Conservation (phyloP, 768 basidiomycete genomes). For the Fomitopsis serialis region DNA sequence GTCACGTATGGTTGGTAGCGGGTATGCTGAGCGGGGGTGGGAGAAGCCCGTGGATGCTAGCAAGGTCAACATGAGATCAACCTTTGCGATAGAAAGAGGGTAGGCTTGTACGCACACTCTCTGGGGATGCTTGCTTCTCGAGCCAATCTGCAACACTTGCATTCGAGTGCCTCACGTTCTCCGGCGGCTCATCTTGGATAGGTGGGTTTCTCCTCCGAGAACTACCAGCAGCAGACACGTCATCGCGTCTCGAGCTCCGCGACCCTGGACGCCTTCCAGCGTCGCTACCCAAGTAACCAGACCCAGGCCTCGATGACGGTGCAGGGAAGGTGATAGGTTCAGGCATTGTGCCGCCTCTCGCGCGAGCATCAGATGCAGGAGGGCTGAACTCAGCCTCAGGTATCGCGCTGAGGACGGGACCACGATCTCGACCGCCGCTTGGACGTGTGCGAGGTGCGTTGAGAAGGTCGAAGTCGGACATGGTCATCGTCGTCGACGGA, state of each 20-base stretch:
- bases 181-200: background rate
- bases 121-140: background rate
- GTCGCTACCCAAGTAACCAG: background rate
- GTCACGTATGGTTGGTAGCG: background rate
- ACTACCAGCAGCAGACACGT: background rate
- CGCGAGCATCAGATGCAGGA: conserved; percentile 14
- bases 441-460: conserved; percentile 11
- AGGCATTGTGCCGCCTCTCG: conserved; percentile 10
- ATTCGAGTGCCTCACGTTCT: background rate
- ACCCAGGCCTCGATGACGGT: background rate
- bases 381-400: conserved; percentile 21
- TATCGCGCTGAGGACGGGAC: conserved; percentile 17
- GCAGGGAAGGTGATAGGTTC: conserved; percentile 13
- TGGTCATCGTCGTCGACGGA: conserved; percentile 18
- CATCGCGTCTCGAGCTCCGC: background rate
- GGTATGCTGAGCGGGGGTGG: background rate
- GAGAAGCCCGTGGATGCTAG: background rate
- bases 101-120: background rate
- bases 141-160: conserved; percentile 2
- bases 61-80: background rate
- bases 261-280: background rate
- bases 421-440: conserved; percentile 10
- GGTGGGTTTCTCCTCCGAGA: background rate
- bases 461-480: conserved; percentile 21
- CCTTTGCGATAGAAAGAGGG: background rate